A percentile compares a stretch with the other conserved stretches of the same genome.
Conservation (phyloP, 2,329 filamentous ascomycete genomes). For the Pseudogymnoascus sp. region DNA sequence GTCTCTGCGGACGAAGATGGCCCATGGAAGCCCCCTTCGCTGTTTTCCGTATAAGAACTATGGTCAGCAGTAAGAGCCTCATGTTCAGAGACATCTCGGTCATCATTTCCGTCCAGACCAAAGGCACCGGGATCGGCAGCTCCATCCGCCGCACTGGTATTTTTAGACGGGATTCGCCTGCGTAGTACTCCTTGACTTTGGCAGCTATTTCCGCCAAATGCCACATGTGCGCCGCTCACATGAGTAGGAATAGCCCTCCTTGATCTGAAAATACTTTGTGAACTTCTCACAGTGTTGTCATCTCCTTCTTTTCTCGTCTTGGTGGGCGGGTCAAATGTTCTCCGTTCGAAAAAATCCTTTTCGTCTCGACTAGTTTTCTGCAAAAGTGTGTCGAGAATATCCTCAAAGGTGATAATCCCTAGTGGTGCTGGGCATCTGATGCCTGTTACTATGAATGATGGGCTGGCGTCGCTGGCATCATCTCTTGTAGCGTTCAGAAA, state of each 20-base stretch:
- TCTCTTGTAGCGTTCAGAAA: conserved; percentile 16
- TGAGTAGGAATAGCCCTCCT: background rate
- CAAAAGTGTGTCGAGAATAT: conserved; percentile 22
- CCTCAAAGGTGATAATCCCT: conserved; percentile 26
- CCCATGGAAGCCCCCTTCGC: conserved; percentile 21
- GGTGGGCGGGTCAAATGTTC: conserved; percentile 13
- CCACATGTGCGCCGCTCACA: background rate
- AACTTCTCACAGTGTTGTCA: conserved; percentile 7
- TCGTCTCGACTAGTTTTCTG: conserved; percentile 22
- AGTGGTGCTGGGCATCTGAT: conserved; percentile 20
- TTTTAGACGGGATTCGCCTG: conserved; percentile 18
- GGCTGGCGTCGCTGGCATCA: background rate
- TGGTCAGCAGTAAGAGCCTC: background rate
- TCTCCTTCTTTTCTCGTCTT: conserved; percentile 19
- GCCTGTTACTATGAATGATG: conserved; percentile 9
- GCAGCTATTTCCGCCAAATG: background rate
- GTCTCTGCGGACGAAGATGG: conserved; percentile 7
- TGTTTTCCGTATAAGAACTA: conserved; percentile 23
- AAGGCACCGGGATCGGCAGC: background rate
- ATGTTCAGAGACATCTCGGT: conserved; percentile 6
- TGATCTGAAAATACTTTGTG: background rate
- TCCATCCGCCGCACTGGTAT: background rate
- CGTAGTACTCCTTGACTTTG: conserved; percentile 14
- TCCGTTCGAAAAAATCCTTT: conserved; percentile 19
- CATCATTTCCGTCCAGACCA: conserved; percentile 20